Conservation (phyloP, 768 basidiomycete genomes). For the Mycena albidolilacea region DNA sequence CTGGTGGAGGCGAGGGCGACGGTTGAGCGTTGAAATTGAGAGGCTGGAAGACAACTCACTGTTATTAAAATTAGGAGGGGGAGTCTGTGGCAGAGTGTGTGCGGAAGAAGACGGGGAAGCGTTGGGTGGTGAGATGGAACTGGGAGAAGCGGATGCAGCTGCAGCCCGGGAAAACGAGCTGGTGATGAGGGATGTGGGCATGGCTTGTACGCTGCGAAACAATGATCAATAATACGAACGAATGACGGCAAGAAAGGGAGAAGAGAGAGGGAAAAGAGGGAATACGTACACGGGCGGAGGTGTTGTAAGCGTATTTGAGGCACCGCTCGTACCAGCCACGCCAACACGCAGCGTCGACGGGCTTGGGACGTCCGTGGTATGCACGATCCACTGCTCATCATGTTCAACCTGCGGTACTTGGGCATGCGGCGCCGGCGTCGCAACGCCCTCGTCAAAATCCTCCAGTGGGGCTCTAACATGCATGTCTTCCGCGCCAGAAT, state of each 20-base stretch:
- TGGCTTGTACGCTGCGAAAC: constrained; percentile 16
- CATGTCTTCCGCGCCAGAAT: constrained; percentile 7
- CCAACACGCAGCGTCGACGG: constrained; percentile 2
- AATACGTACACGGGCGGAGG: constrained; percentile 22
- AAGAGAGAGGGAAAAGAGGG: constrained; percentile 1
- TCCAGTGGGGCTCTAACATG: constrained; percentile 7
- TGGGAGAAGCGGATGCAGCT: constrained; percentile 12
- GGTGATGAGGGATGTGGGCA: constrained; percentile 2
- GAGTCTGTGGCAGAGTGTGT: background rate
- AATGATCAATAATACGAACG: constrained; percentile 11
- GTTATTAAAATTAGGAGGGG: background rate
- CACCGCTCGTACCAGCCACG: constrained; percentile 8
- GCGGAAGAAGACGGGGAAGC: constrained; percentile 9
- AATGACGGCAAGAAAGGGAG: constrained; percentile 13
- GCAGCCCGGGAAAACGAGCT: constrained; percentile 10
- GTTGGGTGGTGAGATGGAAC: constrained; percentile 12
- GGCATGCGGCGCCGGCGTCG: constrained; percentile 2
- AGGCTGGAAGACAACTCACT: constrained; percentile 1
- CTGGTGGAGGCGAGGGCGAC: constrained; percentile 6
- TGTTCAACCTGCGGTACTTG: constrained; percentile 17
- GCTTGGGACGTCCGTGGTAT: constrained; percentile 17
- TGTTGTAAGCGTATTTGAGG: constrained; percentile 12
- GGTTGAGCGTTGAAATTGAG: constrained; percentile 8
- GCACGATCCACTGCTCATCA: constrained; percentile 10
- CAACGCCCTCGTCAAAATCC: background rate